Conservation (phyloP, 371 early-diverging fungal species). For the Massospora cicadina region DNA sequence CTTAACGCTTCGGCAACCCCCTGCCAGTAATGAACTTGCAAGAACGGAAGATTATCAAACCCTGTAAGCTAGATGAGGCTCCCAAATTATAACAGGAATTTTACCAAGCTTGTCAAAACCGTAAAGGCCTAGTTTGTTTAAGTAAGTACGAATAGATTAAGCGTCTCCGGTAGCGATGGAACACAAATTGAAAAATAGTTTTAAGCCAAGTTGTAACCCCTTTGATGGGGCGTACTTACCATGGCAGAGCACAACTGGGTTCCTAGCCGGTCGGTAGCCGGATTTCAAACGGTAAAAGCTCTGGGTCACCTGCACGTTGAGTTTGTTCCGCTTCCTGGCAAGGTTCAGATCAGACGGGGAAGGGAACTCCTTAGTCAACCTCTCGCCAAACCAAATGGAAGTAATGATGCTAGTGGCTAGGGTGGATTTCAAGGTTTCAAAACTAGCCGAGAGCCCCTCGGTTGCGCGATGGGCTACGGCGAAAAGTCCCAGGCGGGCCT, state of each 20-base stretch:
- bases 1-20: constrained; percentile 64
- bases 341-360: not conserved
- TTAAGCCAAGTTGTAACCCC: not conserved
- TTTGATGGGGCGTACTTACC: constrained; percentile 4
- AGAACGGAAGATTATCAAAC: constrained; percentile 47
- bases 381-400: not conserved
- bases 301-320: not conserved
- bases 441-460: not conserved
- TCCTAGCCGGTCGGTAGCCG: constrained; percentile 1
- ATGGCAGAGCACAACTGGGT: constrained; percentile 10
- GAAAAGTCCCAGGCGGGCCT: not conserved
- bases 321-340: not conserved
- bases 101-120: constrained; percentile 10
- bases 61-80: constrained; percentile 18
- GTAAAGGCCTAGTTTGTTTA: constrained; percentile 5
- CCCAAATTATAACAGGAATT: not conserved
- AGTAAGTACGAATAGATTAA: not conserved
- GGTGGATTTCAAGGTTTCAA: not conserved
- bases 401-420: not conserved
- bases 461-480: not conserved
- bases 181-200: not conserved
- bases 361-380: not conserved
- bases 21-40: constrained; percentile 80
- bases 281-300: constrained; percentile 1
- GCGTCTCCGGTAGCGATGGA: not conserved